Percentiles rank a stretch among this genome's conserved stretches.
phyloP scores from a whole-genome alignment of 1,284 basidiomycete genomes.

The Singerocomus rubriflavus region DNA sequence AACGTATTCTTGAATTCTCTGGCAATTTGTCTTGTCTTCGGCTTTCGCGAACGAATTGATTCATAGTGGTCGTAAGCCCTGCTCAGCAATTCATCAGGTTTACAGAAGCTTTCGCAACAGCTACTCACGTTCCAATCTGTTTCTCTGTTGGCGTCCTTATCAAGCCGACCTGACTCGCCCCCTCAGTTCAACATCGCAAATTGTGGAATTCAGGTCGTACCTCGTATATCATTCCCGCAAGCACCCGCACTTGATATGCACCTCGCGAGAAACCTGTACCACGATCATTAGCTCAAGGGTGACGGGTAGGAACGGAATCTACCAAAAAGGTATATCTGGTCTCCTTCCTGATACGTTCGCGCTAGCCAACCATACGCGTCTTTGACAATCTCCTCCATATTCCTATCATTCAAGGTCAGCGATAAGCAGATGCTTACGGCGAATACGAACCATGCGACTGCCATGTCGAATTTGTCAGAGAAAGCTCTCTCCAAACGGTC shows the following conservation, averaged over 20 bases:
- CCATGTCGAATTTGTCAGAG: slow-evolving; percentile 27
- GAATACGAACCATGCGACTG: slow-evolving; percentile 25
- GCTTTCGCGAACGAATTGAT: slow-evolving; percentile 14
- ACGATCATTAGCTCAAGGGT: background rate
- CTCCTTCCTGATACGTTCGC: slow-evolving; percentile 36
- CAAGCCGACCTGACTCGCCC: slow-evolving; percentile 19
- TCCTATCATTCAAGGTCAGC: slow-evolving; percentile 12
- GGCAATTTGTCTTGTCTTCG: slow-evolving; percentile 16
- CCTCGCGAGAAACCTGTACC: slow-evolving; percentile 44
- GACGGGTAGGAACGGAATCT: background rate
- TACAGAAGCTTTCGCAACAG: fast-evolving
- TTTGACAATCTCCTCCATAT: slow-evolving; percentile 30
- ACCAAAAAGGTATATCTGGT: slow-evolving; percentile 45
- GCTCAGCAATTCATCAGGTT: background rate
- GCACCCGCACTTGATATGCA: slow-evolving; percentile 42
- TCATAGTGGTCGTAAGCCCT: slow-evolving; percentile 42
- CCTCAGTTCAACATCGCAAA: background rate
- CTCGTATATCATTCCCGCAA: slow-evolving; percentile 42
- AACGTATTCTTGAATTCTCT: slow-evolving; percentile 38
- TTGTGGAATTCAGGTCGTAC: slow-evolving; percentile 18
- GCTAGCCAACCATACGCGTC: slow-evolving; percentile 42
- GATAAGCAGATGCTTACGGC: background rate
- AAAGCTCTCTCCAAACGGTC: slow-evolving; percentile 18
- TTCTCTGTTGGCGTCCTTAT: slow-evolving; percentile 25
- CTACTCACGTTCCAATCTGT: slow-evolving; percentile 24